phyloP scores from a whole-genome alignment of 495 filamentous ascomycete genomes.

The Viridothelium virens region DNA sequence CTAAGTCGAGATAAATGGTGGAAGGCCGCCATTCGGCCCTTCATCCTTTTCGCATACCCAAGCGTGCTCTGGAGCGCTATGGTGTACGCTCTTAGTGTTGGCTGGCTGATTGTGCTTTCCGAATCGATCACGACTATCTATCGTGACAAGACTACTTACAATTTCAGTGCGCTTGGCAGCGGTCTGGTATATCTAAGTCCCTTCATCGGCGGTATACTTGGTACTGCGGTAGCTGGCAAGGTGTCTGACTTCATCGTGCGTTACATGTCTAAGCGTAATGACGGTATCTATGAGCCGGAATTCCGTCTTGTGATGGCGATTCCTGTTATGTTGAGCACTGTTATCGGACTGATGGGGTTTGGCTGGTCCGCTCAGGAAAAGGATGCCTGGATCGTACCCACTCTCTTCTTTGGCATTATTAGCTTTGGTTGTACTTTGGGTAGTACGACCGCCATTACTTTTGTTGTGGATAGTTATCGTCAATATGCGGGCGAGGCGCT shows the following conservation, averaged over 20 bases:
- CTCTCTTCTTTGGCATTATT: slow-evolving; percentile 83
- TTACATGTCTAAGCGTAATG: slow-evolving; percentile 74
- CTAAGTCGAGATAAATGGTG: slow-evolving; percentile 73
- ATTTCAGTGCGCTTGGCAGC: slow-evolving; percentile 70
- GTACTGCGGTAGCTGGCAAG: slow-evolving; percentile 83
- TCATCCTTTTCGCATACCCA: slow-evolving; percentile 81
- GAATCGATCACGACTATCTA: slow-evolving; percentile 77
- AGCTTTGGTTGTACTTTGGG: slow-evolving; percentile 91
- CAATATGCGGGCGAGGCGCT: slow-evolving; percentile 93
- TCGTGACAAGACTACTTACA: slow-evolving; percentile 55
- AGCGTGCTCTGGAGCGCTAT: slow-evolving; percentile 83
- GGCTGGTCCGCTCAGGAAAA: slow-evolving; percentile 74
- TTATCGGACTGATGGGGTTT: slow-evolving; percentile 84
- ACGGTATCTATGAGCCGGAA: slow-evolving; percentile 91
- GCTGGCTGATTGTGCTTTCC: slow-evolving; percentile 92
- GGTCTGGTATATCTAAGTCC: slow-evolving; percentile 87
- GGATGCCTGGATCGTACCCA: slow-evolving; percentile 86
- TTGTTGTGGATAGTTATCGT: slow-evolving; percentile 86
- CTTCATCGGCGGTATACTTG: slow-evolving; percentile 80
- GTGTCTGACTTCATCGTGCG: slow-evolving; percentile 78
- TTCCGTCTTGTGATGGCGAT: slow-evolving; percentile 88
- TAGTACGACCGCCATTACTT: slow-evolving; percentile 90
- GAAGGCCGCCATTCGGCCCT: slow-evolving; percentile 65
- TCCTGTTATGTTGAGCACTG: slow-evolving; percentile 70
- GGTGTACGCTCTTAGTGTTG: slow-evolving; percentile 82